These are phyloP conservation scores for Neobulgaria alba DNA, from an alignment of 2,329 filamentous ascomycete genomes.

Conservation along the genomic window DNA sequence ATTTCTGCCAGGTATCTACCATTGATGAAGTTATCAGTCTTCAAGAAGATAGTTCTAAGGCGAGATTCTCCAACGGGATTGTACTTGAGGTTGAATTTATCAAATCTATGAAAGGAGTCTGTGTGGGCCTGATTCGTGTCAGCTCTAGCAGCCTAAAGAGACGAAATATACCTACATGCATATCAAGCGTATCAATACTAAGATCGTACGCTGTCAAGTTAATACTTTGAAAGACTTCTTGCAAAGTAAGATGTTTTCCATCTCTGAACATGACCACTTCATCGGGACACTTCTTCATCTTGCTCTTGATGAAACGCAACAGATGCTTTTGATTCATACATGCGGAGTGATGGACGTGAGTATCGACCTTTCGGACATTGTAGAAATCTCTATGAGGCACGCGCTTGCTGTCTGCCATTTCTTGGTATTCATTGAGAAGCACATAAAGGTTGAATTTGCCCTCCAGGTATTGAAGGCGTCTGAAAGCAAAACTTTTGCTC, in stretches of 20 bases:
- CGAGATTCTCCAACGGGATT: slow-evolving; percentile 95
- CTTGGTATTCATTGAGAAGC: slow-evolving; percentile 92
- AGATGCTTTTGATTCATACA: slow-evolving; percentile 99
- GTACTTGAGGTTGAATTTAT: slow-evolving; percentile 99
- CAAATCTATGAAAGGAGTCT: slow-evolving; percentile 96
- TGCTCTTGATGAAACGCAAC: slow-evolving; percentile 97
- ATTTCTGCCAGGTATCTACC: slow-evolving; percentile 95
- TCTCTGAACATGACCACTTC: slow-evolving; percentile 90
- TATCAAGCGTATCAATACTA: slow-evolving; percentile 96
- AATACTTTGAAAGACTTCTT: slow-evolving; percentile 94
- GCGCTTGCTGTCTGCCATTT: slow-evolving; percentile 94
- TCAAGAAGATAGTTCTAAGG: slow-evolving; percentile 93
- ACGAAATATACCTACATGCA: slow-evolving; percentile 64
- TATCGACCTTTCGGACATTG: slow-evolving; percentile 97
- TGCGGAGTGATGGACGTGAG: slow-evolving; percentile 96
- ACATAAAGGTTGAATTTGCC: slow-evolving; percentile 94
- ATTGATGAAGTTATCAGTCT: slow-evolving; percentile 96
- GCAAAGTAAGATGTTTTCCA: slow-evolving; percentile 81
- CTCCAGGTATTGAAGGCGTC: slow-evolving; percentile 88
- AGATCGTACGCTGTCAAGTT: slow-evolving; percentile 95
- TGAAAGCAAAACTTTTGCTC: slow-evolving; percentile 93
- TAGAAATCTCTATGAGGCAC: slow-evolving; percentile 98
- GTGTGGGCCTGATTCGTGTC: slow-evolving; percentile 63
- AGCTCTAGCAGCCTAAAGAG: neutral
- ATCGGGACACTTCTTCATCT: slow-evolving; percentile 97